phyloP scores from a whole-genome alignment of 2,329 filamentous ascomycete species.

The Fusarium annulatum region DNA sequence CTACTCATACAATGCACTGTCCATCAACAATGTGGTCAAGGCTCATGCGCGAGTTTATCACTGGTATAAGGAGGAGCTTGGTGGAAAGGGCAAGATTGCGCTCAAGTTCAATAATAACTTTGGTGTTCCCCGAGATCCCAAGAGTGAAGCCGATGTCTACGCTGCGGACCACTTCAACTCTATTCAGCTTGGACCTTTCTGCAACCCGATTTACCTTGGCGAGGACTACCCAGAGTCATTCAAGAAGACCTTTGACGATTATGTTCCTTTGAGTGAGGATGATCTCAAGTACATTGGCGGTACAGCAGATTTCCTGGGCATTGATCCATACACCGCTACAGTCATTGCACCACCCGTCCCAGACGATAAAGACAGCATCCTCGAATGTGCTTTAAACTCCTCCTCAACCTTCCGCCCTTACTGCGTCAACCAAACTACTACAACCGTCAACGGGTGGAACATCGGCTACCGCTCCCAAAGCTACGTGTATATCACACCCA shows the following conservation, averaged over 20 bases:
- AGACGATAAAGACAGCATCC: constrained; percentile 53
- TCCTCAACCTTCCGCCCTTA: constrained; percentile 60
- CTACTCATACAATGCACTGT: constrained; percentile 53
- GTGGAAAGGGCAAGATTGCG: constrained; percentile 61
- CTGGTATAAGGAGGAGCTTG: constrained; percentile 66
- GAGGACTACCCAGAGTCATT: constrained; percentile 61
- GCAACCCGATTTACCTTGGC: constrained; percentile 64
- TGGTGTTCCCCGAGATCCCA: constrained; percentile 57
- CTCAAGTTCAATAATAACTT: constrained; percentile 64
- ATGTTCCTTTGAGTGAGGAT: constrained; percentile 58
- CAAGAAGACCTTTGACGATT: constrained; percentile 57
- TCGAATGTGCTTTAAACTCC: constrained; percentile 59
- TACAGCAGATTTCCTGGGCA: constrained; percentile 65
- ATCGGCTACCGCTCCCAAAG: constrained; percentile 66
- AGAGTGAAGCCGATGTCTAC: constrained; percentile 54
- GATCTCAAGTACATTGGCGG: constrained; percentile 62
- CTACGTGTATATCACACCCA: constrained; percentile 69
- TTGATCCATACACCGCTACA: constrained; percentile 68
- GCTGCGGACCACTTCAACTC: constrained; percentile 60
- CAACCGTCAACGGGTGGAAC: constrained; percentile 64
- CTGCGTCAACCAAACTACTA: constrained; percentile 62
- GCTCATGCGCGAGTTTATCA: constrained; percentile 62
- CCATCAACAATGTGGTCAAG: constrained; percentile 56
- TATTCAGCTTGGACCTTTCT: constrained; percentile 60
- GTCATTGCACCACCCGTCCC: constrained; percentile 60